These are phyloP conservation scores for Coemansia guatemalensis DNA, from an alignment of 192 early-diverging fungal species.

Conservation along the genomic window DNA sequence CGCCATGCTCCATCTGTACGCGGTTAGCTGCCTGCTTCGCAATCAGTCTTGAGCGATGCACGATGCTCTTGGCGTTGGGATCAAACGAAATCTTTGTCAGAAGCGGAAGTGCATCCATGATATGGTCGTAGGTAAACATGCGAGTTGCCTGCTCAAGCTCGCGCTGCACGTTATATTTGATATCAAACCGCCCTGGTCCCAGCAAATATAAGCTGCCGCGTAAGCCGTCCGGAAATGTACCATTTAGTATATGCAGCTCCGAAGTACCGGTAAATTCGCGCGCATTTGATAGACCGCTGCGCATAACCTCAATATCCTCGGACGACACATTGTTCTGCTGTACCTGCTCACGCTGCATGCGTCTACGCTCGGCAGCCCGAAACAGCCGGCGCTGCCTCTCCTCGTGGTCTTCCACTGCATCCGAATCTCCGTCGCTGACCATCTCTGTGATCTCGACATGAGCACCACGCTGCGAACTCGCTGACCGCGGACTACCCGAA, in stretches of 20 bases:
- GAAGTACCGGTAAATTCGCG: conserved; percentile 46
- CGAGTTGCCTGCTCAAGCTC: conserved; percentile 67
- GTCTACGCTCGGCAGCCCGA: conserved; percentile 30
- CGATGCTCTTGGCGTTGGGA: conserved; percentile 56
- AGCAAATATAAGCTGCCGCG: conserved; percentile 65
- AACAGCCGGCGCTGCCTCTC: conserved; percentile 40
- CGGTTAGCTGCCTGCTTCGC: conserved; percentile 62
- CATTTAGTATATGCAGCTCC: conserved; percentile 54
- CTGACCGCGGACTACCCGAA: conserved; percentile 16
- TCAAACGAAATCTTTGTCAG: conserved; percentile 69
- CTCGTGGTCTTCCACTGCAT: conserved; percentile 29
- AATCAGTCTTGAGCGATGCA: conserved; percentile 61
- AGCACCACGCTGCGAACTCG: conserved; percentile 3
- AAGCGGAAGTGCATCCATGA: conserved; percentile 73
- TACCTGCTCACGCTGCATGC: conserved; percentile 37
- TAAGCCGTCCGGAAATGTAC: conserved; percentile 65
- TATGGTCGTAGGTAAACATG: conserved; percentile 65
- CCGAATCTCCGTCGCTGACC: conserved; percentile 11
- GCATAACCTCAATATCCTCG: conserved; percentile 38
- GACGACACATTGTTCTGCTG: conserved; percentile 31
- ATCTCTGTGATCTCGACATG: conserved; percentile 23
- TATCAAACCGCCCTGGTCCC: conserved; percentile 66
- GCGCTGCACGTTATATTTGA: conserved; percentile 63
- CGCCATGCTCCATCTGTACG: conserved; percentile 71
- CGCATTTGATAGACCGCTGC: conserved; percentile 59